Conservation (phyloP, 805 yeast genomes). For the Cyberlindnera galapagoensis region DNA sequence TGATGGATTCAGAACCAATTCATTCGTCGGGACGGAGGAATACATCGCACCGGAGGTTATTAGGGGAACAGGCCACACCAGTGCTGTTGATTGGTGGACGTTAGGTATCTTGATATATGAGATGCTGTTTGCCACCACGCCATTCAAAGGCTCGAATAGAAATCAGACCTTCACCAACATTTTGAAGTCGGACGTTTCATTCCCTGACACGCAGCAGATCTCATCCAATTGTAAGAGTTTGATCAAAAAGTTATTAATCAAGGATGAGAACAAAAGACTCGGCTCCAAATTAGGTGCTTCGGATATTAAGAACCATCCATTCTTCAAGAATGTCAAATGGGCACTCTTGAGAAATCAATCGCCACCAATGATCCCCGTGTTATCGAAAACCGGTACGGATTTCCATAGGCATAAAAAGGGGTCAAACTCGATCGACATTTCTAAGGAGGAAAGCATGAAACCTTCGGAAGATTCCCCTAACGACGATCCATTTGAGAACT, state of each 20-base stretch:
- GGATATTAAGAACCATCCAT: slow-evolving; percentile 85
- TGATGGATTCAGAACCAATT: slow-evolving; percentile 93
- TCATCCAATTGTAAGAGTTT: slow-evolving; percentile 74
- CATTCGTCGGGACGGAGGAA: slow-evolving; percentile 98
- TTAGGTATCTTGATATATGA: slow-evolving; percentile 88
- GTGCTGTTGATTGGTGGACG: slow-evolving; percentile 99
- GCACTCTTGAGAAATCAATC: slow-evolving; percentile 86
- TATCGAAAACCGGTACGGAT: slow-evolving; percentile 48
- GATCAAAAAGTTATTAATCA: slow-evolving; percentile 74
- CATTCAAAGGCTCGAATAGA: slow-evolving; percentile 87
- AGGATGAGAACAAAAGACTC: slow-evolving; percentile 81
- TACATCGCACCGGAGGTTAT: slow-evolving; percentile 98
- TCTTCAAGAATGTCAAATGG: slow-evolving; percentile 92
- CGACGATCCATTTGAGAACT: slow-evolving; percentile 74
- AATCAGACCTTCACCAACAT: slow-evolving; percentile 87
- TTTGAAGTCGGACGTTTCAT: slow-evolving; percentile 74
- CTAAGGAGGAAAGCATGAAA: slow-evolving; percentile 20
- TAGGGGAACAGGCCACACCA: slow-evolving; percentile 93
- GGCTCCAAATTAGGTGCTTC: slow-evolving; percentile 95
- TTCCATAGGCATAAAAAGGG: slow-evolving; percentile 31
- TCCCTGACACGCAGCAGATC: slow-evolving; percentile 61
- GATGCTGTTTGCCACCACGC: slow-evolving; percentile 94
- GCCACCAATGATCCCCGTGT: slow-evolving; percentile 93
- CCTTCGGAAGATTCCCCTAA: slow-evolving; percentile 19
- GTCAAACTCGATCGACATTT: slow-evolving; percentile 22